These are phyloP conservation scores for Epithele typhae DNA, from an alignment of 768 basidiomycete genomes.

Conservation along the genomic window DNA sequence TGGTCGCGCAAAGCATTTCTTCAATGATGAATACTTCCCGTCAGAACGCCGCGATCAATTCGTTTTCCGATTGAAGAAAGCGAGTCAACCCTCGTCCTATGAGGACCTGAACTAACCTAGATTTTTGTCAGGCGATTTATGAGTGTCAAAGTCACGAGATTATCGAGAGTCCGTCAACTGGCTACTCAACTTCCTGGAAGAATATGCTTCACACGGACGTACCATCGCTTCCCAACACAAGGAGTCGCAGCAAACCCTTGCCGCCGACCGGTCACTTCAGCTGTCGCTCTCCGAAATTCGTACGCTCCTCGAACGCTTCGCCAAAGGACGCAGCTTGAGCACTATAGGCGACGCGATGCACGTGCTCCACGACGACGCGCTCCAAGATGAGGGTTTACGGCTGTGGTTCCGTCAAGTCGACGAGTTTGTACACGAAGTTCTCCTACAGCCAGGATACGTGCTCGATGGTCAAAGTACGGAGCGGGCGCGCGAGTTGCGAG, in stretches of 20 bases:
- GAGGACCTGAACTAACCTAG: neutral
- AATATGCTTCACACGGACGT: constrained; percentile 48
- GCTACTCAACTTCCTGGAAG: constrained; percentile 58
- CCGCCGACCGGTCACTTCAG: constrained; percentile 53
- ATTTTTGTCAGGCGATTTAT: constrained; percentile 48
- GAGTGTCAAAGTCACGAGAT: constrained; percentile 90
- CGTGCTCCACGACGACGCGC: constrained; percentile 71
- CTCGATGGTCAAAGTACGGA: constrained; percentile 68
- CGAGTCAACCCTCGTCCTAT: neutral
- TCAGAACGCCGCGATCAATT: constrained; percentile 88
- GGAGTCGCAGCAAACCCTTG: constrained; percentile 18
- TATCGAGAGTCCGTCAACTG: constrained; percentile 78
- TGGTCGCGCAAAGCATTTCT: constrained; percentile 59
- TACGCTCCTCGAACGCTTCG: constrained; percentile 87
- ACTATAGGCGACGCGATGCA: constrained; percentile 66
- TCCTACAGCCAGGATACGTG: constrained; percentile 82
- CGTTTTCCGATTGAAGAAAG: constrained; percentile 90
- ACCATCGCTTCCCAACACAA: constrained; percentile 19
- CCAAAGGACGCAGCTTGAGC: constrained; percentile 65
- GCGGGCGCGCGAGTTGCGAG: constrained; percentile 58
- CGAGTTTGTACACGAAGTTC: constrained; percentile 58
- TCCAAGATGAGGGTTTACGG: constrained; percentile 67
- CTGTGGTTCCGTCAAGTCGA: constrained; percentile 68
- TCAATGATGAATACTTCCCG: constrained; percentile 85
- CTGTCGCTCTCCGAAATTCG: constrained; percentile 61